phyloP scores from a whole-genome alignment of 2,329 filamentous ascomycete species.

The Teratosphaeria zuluensis region DNA sequence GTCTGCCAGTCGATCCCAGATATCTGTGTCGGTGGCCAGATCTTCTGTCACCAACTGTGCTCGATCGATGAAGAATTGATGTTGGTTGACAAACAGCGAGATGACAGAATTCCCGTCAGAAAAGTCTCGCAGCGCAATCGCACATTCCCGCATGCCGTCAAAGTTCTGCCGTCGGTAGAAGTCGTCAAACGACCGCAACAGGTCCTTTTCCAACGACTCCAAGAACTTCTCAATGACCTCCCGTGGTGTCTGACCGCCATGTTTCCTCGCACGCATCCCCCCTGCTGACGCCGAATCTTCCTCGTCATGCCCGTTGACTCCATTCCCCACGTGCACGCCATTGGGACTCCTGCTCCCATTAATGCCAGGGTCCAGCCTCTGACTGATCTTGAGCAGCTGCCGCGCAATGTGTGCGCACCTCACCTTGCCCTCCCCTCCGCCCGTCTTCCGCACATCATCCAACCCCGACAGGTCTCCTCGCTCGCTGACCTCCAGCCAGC shows the following conservation, averaged over 20 bases:
- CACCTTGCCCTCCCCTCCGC: slow-evolving; percentile 83
- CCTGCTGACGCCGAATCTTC: slow-evolving; percentile 29
- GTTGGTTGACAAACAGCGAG: slow-evolving; percentile 93
- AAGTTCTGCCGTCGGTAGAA: slow-evolving; percentile 94
- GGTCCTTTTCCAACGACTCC: slow-evolving; percentile 87
- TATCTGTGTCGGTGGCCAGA: slow-evolving; percentile 59
- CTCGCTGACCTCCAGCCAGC: slow-evolving; percentile 92
- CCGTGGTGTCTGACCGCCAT: slow-evolving; percentile 44
- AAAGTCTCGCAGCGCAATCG: slow-evolving; percentile 88
- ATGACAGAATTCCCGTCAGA: slow-evolving; percentile 93
- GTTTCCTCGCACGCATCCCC: slow-evolving; percentile 37
- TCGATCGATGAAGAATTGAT: slow-evolving; percentile 97
- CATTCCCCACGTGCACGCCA: slow-evolving; percentile 27
- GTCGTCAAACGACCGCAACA: slow-evolving; percentile 93
- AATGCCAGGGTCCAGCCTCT: slow-evolving; percentile 67
- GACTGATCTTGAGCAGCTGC: slow-evolving; percentile 88
- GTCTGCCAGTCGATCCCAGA: slow-evolving; percentile 86
- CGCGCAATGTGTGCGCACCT: slow-evolving; percentile 87
- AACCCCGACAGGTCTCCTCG: slow-evolving; percentile 77
- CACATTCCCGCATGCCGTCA: slow-evolving; percentile 95
- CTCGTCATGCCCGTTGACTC: slow-evolving; percentile 43
- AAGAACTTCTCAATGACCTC: slow-evolving; percentile 95
- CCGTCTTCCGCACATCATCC: slow-evolving; percentile 77
- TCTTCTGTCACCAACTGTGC: slow-evolving; percentile 87
- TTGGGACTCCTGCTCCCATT: slow-evolving; percentile 14